Evolutionary conservation across 208 protist species (phyloP), one percentile per base, ranked within the genome.

Genomic region (Trypanosoma melophagium): DNA sequence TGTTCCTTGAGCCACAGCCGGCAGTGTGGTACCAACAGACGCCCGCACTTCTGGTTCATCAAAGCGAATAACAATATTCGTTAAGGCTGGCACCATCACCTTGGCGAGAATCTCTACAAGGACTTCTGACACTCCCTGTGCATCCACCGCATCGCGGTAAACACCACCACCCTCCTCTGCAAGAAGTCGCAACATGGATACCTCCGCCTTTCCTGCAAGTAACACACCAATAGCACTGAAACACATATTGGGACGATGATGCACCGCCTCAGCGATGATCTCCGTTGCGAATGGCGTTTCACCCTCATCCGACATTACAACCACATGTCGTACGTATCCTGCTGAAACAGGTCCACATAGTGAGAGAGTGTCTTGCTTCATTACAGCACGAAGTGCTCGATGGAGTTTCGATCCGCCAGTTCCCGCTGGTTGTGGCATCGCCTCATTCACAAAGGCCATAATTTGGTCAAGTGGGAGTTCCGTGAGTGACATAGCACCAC

Each of bases 321-420:
- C 59, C 21, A 93, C 60, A 71, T 90, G 77, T 16, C 89, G 86
- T 41, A 89, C 83, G 51, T 87, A 90, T 9, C 86, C 89, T 3
- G 10, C 24, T 16, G 79, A 67, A 13, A 84, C 77, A 12, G 69
- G 53, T 10, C 80, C 77, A 57, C 70, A 71, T 8, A 70, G 56
- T 14, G 66, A 60, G 8, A 66, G 16, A 0, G 55, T 47, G 9
- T 69, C 40, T 19, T 73, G 50, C 12, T 40, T 19, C 24, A 79
- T 58, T 13, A 84, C 47, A 16, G 60, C 67, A 53, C 62, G 74
- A 31, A 94, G 67, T 8, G 80, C 69, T 7, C 72, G 57, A 16
- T 74, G 72, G 25, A 92, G 64, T 49, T 62, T 64, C 17, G 79
- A 77, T 0, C 60, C 56, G 54, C 68, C 60, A 13, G 69, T 70